Evolutionary conservation across 106 monocot species (phyloP).

Genomic region (Dioscorea alata): DNA sequence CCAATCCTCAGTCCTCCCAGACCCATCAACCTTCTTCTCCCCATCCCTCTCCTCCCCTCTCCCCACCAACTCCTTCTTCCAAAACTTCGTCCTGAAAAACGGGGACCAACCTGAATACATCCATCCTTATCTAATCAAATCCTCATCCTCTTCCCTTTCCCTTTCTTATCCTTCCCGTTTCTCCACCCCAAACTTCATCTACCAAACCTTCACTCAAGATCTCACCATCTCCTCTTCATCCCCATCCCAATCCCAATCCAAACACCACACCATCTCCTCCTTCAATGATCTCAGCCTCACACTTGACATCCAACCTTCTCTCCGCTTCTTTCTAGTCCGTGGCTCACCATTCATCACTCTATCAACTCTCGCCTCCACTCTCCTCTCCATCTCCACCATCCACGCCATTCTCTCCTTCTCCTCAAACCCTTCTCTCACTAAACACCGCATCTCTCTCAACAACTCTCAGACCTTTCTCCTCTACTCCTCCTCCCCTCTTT

Average conservation of each 20-base stretch:
- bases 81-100: slow-evolving; percentile 74
- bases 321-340: slow-evolving; percentile 75
- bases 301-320: slow-evolving; percentile 63
- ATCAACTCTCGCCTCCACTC: slow-evolving; percentile 30
- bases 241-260: background rate
- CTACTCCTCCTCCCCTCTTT: slow-evolving; percentile 76
- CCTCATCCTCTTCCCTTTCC: slow-evolving; percentile 41
- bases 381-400: slow-evolving; percentile 40
- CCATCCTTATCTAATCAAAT: slow-evolving; percentile 88
- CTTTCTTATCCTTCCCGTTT: slow-evolving; percentile 32
- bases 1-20: slow-evolving; percentile 52
- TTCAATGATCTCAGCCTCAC: slow-evolving; percentile 87
- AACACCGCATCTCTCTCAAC: slow-evolving; percentile 54
- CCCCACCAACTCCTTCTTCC: slow-evolving; percentile 99
- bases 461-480: slow-evolving; percentile 59
- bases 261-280: slow-evolving; percentile 45
- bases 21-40: slow-evolving; percentile 76
- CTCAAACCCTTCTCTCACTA: slow-evolving; percentile 47
- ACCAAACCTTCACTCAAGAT: slow-evolving; percentile 80
- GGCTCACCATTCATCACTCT: slow-evolving; percentile 74
- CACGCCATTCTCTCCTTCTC: slow-evolving; percentile 48
- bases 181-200: slow-evolving; percentile 49
- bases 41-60: slow-evolving; percentile 59
- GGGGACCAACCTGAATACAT: slow-evolving; percentile 95
- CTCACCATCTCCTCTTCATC: slow-evolving; percentile 51